These are phyloP conservation scores for Pseudoscleropodium purum DNA, from an alignment of 225 moss, liverwort and hornwort species.

Conservation along the genomic window DNA sequence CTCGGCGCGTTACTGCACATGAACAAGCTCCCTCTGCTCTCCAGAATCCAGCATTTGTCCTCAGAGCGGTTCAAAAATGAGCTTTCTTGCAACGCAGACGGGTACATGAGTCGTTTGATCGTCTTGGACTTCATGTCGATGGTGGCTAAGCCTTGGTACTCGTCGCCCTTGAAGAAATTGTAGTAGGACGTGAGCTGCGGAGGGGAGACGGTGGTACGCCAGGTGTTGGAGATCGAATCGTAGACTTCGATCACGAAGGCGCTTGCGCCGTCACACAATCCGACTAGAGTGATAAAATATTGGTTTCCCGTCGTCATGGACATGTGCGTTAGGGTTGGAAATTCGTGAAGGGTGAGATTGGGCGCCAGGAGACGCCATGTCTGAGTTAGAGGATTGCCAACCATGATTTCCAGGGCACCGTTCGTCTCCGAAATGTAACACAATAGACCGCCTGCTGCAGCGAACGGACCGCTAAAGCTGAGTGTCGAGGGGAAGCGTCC, in stretches of 20 bases:
- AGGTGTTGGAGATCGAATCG: conserved; percentile 13
- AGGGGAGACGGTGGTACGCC: background rate
- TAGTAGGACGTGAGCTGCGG: conserved; percentile 19
- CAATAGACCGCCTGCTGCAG: conserved; percentile 24
- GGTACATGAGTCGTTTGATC: conserved; percentile 23
- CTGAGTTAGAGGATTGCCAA: conserved; percentile 28
- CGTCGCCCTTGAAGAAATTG: conserved; percentile 23
- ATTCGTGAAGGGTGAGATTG: background rate
- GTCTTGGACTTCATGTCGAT: conserved; percentile 6
- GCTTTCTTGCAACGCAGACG: conserved; percentile 12
- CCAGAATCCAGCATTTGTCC: conserved; percentile 42
- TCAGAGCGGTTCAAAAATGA: conserved; percentile 17
- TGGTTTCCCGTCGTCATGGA: background rate
- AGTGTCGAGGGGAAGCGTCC: background rate
- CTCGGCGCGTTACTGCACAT: conserved; percentile 35
- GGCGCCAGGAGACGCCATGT: conserved; percentile 23
- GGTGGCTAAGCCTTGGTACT: conserved; percentile 35
- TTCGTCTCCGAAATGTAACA: conserved; percentile 22
- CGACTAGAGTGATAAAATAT: conserved; percentile 16
- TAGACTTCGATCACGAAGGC: conserved; percentile 6
- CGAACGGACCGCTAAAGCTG: conserved; percentile 25
- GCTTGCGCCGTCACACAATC: background rate
- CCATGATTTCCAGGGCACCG: conserved; percentile 10
- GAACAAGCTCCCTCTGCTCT: conserved; percentile 28
- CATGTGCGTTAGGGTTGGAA: conserved; percentile 29